phyloP scores from a whole-genome alignment of 1,139 yeast genomes.

The Lodderomyces elongisporus region DNA sequence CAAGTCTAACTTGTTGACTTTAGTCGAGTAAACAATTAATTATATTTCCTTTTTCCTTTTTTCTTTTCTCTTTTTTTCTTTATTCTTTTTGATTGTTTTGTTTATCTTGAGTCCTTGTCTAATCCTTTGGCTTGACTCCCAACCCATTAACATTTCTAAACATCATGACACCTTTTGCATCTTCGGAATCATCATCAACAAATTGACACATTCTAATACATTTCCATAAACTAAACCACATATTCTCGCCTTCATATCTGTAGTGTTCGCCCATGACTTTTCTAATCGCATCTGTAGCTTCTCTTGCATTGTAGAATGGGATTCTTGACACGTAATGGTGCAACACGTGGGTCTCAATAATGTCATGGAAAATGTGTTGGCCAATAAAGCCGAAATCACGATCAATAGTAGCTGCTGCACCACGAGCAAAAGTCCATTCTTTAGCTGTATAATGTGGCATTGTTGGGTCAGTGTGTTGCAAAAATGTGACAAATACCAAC shows the following conservation, averaged over 20 bases:
- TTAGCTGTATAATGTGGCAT: conserved; percentile 73
- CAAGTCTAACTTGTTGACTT: too few species aligned
- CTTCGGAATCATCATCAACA: conserved; percentile 63
- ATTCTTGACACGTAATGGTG: conserved; percentile 83
- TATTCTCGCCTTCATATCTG: conserved; percentile 59
- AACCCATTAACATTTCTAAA: conserved; percentile 51
- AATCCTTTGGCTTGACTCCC: conserved; percentile 43
- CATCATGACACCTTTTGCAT: conserved; percentile 60
- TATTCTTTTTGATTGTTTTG: too few species aligned
- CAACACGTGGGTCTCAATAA: conserved; percentile 83
- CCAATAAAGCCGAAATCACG: conserved; percentile 82
- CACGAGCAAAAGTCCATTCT: conserved; percentile 84
- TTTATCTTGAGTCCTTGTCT: too few species aligned
- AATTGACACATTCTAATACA: conserved; percentile 71
- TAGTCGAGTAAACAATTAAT: too few species aligned
- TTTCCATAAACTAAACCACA: conserved; percentile 72
- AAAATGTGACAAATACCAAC: conserved; percentile 79
- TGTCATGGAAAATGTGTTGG: conserved; percentile 76
- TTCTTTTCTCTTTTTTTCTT: too few species aligned
- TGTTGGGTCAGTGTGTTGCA: conserved; percentile 79
- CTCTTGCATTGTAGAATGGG: conserved; percentile 82
- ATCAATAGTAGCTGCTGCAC: conserved; percentile 86
- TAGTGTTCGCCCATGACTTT: conserved; percentile 83
- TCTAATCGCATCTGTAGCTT: conserved; percentile 72
- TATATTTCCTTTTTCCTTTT: too few species aligned